Evolutionary conservation across 106 monocot genomes (phyloP), one percentile per base, ranked within the genome.

Genomic region (Dendrobium catenatum): DNA sequence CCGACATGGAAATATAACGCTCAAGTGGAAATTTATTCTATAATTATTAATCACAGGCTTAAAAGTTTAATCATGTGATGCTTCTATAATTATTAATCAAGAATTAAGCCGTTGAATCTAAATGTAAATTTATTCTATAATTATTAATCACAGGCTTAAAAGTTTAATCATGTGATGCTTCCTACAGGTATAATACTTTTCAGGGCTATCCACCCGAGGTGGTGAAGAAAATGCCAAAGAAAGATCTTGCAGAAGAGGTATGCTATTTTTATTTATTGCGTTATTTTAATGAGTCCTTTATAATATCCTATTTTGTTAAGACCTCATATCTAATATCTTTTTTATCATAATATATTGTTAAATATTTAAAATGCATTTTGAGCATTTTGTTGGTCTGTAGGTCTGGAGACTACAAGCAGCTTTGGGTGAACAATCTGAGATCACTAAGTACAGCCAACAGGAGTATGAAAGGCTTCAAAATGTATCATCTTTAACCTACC

Each of bases 211-310:
- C 97, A 66, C 97, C 97, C 81, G 94, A 94, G 75, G 85, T 98
- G 19, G 94, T 98, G 81, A 98, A 94, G 86, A 98, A 98, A 89
- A 98, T 94, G 97, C 91, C 97, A 37, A 98, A 93, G 77, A 94
- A 92, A 81, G 97, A 98, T 81, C 89, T 98, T 72, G 88, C 90
- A 13, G 94, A 98, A 79, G 97, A 97, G 92, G 97, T 94, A 70
- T 59, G 2, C 42, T 79, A 19, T 37, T 43, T 22, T 5, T 79
- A 8, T 67, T 3, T 74, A 41, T 74, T 67, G 41, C 64, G 46
- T 84, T 15, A 3, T 70, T 37, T 70, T 16, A 37, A 15, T 2
- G 24, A 37, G 5, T 80, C 44, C 54, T 26, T 1, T n/a, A 41
- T 42, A 42, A 76, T 58, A 46, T 42, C 18, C 80, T 33, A 31